Evolutionary conservation across 2,329 filamentous ascomycete species (phyloP).

Genomic region (Arthrobotrys megalospora): DNA sequence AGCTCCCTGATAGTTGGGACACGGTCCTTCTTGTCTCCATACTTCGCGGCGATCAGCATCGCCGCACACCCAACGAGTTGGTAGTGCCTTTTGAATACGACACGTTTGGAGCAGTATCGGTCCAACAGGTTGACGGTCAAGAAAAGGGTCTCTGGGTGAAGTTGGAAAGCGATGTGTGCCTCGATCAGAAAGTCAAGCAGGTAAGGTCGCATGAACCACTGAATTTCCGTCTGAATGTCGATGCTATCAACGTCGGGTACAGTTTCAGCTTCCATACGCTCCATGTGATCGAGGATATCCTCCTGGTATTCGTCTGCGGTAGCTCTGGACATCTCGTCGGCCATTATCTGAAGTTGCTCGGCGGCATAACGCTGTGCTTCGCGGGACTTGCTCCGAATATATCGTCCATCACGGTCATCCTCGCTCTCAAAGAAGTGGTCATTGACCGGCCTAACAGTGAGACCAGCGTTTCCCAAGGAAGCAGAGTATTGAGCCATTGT

Average conservation of each 20-base stretch:
- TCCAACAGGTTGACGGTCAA: conserved; percentile 96
- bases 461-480: conserved; percentile 50
- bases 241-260: conserved; percentile 97
- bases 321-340: conserved; percentile 86
- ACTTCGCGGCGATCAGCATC: conserved; percentile 96
- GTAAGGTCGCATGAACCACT: conserved; percentile 99
- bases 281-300: conserved; percentile 94
- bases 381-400: conserved; percentile 38
- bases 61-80: conserved; percentile 97
- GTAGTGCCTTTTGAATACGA: conserved; percentile 99
- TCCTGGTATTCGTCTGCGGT: conserved; percentile 93
- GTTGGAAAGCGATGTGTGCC: conserved; percentile 93
- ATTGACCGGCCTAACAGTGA: conserved; percentile 53
- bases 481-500: conserved; percentile 65
- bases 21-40: conserved; percentile 97
- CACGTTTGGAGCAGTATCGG: conserved; percentile 95
- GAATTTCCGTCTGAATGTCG: conserved; percentile 98
- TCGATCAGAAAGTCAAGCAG: conserved; percentile 98
- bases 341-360: conserved; percentile 88
- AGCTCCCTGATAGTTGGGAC: conserved; percentile 98
- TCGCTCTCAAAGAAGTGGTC: conserved; percentile 56
- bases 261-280: conserved; percentile 94
- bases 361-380: conserved; percentile 68
- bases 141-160: conserved; percentile 95
- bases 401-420: conserved; percentile 34